Percentiles rank a stretch among this genome's conserved stretches.
Conservation (phyloP, 768 basidiomycete species). For the Infundibulicybe gibba region DNA sequence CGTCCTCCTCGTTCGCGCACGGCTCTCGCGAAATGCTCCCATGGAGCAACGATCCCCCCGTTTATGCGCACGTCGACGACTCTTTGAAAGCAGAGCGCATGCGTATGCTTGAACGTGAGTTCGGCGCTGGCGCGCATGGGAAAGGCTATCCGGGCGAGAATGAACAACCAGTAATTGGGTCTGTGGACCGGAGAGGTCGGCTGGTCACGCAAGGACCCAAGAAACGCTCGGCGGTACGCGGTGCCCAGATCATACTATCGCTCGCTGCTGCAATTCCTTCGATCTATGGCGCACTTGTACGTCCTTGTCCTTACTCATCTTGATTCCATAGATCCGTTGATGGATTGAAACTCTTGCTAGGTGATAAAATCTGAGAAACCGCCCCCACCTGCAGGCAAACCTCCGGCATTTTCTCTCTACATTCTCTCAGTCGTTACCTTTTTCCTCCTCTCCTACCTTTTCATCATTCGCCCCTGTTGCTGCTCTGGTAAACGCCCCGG, state of each 20-base stretch:
- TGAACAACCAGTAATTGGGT: conserved; percentile 52
- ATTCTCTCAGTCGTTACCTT: conserved; percentile 51
- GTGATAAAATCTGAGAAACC: conserved; percentile 48
- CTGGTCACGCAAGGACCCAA: conserved; percentile 63
- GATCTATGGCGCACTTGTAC: conserved; percentile 61
- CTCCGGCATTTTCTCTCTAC: conserved; percentile 56
- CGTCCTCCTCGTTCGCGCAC: conserved; percentile 32
- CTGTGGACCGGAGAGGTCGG: conserved; percentile 52
- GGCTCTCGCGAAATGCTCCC: conserved; percentile 45
- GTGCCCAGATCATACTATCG: conserved; percentile 46
- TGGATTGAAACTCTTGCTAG: conserved; percentile 25
- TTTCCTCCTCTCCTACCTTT: conserved; percentile 49
- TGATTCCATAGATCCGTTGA: neutral
- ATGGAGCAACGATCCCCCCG: conserved; percentile 48
- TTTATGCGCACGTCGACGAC: conserved; percentile 38
- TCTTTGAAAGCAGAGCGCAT: conserved; percentile 65
- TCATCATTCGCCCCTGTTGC: conserved; percentile 58
- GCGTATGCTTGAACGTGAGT: conserved; percentile 70
- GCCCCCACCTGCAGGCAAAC: conserved; percentile 49
- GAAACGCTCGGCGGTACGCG: conserved; percentile 48
- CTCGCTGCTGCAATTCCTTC: conserved; percentile 49
- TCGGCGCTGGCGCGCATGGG: conserved; percentile 38
- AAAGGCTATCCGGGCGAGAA: conserved; percentile 36
- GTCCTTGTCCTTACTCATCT: conserved; percentile 19
- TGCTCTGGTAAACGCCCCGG: conserved; percentile 19